These are phyloP conservation scores for Fusarium cyanostomum DNA, from an alignment of 2,329 filamentous ascomycete genomes.

Conservation along the genomic window DNA sequence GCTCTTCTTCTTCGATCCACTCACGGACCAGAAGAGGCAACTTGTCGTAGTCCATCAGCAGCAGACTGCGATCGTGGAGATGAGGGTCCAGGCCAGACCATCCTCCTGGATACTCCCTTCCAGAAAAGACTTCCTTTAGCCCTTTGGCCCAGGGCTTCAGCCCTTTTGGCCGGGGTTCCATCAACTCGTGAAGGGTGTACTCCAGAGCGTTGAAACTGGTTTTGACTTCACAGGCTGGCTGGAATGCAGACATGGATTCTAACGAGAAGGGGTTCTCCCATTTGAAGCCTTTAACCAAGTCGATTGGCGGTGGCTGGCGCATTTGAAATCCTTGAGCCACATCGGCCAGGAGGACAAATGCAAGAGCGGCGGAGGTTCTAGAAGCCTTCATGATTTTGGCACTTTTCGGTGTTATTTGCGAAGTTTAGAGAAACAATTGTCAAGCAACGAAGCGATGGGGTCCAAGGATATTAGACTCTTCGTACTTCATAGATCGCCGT, in stretches of 20 bases:
- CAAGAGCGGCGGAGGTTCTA: constrained; percentile 6
- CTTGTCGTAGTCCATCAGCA: constrained; percentile 57
- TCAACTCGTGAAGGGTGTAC: constrained; percentile 56
- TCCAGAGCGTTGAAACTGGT: constrained; percentile 51
- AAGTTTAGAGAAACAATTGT: background rate
- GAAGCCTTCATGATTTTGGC: constrained; percentile 39
- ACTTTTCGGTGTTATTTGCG: background rate
- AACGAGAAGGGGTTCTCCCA: constrained; percentile 54
- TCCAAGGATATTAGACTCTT: no score
- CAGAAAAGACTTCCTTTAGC: constrained; percentile 53
- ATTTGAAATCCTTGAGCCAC: constrained; percentile 43
- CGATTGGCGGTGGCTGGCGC: constrained; percentile 43
- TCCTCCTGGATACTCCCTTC: constrained; percentile 58
- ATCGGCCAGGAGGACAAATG: constrained; percentile 15
- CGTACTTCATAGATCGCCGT: no score
- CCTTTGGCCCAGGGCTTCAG: constrained; percentile 52
- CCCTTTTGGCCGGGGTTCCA: constrained; percentile 49
- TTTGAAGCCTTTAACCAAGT: constrained; percentile 51
- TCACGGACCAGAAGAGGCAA: constrained; percentile 55
- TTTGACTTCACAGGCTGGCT: constrained; percentile 48
- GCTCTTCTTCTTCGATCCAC: constrained; percentile 59
- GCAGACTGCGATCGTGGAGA: constrained; percentile 57
- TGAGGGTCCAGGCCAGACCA: constrained; percentile 65
- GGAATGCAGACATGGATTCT: constrained; percentile 44
- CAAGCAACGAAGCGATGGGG: no score